These are phyloP conservation scores for Polygonum maritimum DNA, from an alignment of 148 eudicot species.

Conservation along the genomic window DNA sequence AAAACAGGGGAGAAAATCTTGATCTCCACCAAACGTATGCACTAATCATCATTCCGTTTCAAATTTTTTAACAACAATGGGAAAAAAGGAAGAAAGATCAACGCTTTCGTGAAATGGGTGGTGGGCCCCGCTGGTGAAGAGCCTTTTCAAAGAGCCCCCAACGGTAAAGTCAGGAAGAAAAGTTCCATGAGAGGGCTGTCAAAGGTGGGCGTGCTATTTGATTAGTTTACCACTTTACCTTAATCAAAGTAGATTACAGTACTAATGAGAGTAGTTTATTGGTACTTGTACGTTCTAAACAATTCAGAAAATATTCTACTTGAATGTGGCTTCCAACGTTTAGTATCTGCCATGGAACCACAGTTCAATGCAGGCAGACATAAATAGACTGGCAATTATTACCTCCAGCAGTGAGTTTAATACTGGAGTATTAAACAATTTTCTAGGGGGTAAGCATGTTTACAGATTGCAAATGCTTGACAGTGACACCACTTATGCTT, in stretches of 20 bases:
- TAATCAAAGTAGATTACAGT: background rate
- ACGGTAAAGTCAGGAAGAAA: constrained; percentile 1
- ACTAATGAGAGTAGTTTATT: background rate
- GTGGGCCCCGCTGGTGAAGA: background rate
- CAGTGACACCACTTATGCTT: too few relatives aligned
- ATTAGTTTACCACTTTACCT: constrained; percentile 7
- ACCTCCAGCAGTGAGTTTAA: background rate
- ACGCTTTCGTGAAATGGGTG: background rate
- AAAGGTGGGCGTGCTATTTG: constrained; percentile 5
- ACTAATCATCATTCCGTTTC: background rate
- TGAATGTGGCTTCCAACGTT: background rate
- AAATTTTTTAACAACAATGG: background rate
- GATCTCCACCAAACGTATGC: background rate
- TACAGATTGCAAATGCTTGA: too few relatives aligned
- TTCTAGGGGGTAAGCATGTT: too few relatives aligned
- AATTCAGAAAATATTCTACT: background rate
- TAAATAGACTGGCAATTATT: background rate
- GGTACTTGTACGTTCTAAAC: background rate
- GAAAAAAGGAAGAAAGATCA: background rate
- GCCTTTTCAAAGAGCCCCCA: background rate
- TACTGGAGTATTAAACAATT: too few relatives aligned
- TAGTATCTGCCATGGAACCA: background rate
- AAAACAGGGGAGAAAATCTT: background rate
- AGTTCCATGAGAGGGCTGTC: background rate
- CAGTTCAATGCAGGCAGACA: background rate